These are phyloP conservation scores for Pythium scleroteichum DNA, from an alignment of 352 stramenopile species.

Conservation along the genomic window DNA sequence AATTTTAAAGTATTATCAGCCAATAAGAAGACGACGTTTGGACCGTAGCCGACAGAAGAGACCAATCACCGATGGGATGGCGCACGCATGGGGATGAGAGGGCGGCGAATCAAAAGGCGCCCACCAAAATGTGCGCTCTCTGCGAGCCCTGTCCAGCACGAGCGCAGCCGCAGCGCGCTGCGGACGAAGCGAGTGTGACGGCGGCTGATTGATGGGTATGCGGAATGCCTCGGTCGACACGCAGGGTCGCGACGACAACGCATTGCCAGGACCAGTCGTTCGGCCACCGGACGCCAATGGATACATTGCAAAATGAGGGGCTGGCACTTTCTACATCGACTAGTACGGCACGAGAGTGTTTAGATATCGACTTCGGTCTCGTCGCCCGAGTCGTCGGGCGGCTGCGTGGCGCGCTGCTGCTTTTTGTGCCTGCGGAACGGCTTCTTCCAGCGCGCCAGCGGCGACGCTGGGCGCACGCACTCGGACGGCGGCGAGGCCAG, in stretches of 20 bases:
- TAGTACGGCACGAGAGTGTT: background rate
- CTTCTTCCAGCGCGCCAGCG: slow-evolving; percentile 18
- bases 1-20: background rate
- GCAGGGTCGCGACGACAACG: no score
- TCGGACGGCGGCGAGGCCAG: slow-evolving; percentile 18
- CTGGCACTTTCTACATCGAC: background rate
- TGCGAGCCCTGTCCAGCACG: no score
- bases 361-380: slow-evolving; percentile 40
- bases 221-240: no score
- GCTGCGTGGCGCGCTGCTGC: slow-evolving; percentile 7
- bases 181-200: background rate
- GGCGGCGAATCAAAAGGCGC: background rate
- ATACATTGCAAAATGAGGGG: no score
- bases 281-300: no score
- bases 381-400: slow-evolving; percentile 34
- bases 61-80: background rate
- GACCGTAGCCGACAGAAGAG: background rate
- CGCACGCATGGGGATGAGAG: background rate
- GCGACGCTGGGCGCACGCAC: slow-evolving; percentile 2
- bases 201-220: no score
- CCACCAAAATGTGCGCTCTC: background rate
- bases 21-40: slow-evolving; percentile 4
- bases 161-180: no score
- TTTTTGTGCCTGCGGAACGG: slow-evolving; percentile 18
- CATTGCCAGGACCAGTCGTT: no score